Base-by-base conservation (phyloP, 2,329 filamentous ascomycete species). In the Diplodia sapinea region DNA sequence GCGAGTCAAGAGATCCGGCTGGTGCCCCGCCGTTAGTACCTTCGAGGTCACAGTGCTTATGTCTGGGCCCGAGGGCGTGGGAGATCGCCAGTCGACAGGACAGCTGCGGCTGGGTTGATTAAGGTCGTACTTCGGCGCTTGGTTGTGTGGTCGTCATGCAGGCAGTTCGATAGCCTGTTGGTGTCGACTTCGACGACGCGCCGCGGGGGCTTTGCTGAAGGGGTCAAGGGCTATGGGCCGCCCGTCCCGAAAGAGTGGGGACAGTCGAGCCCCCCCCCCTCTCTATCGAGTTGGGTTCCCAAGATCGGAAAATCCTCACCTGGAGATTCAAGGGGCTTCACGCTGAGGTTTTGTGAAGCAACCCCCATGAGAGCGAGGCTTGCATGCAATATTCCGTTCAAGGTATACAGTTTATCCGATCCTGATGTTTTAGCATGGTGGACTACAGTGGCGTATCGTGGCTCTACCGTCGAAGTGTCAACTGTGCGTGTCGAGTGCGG, bases 111-210 rank as follows among this genome's bases (percentile, higher is more conserved):
- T 9, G n/a, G 29, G 11, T 4, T 54, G 12, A 38, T 9, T 56
- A 56, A 56, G 54, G 54, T 56, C 54, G 54, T 56, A 56, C 54
- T 56, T 56, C 54, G 54, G 54, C 54, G 54, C 51, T 17, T 13
- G 51, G 4, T 20, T 20, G 31, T 33, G 33, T 38, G 17, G 17
- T 38, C 31, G 36, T 36, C 29, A 36, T 20, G 17, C 54, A 23
- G 9, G 38, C 54, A 23, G 9, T 56, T 20, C 33, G 54, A 40
- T 38, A 20, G 54, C 31, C 33, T 29, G 20, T 12, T 52, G 50
- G 23, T 29, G 50, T 29, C 50, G 20, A 51, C 40, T 47, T 47
- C 17, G 40, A 47, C 40, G 40, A 47, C 40, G 9, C 40, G 40
- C 40, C 20, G 40, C 40, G 40, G 40, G 26, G 17, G 17, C 40